Evolutionary conservation across 306 rosid species (phyloP).

Genomic region (Comarum palustre): DNA sequence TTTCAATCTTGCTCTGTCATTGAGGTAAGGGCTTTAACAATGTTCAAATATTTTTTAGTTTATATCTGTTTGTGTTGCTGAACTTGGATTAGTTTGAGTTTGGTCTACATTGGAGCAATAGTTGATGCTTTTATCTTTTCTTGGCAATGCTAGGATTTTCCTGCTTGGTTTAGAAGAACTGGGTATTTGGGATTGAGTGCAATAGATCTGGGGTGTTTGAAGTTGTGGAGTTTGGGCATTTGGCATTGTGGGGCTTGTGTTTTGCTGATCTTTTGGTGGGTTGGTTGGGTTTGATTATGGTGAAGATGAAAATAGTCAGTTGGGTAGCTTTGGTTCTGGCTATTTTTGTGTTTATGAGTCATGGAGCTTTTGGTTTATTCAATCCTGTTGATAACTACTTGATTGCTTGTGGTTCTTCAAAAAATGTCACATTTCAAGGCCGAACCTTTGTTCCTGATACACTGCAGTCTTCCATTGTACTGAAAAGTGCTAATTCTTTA

Average conservation of each 20-base stretch:
- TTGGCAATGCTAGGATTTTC: background rate
- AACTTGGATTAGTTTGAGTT: constrained; percentile 6
- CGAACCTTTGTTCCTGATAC: constrained; percentile 80
- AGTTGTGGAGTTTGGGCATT: constrained; percentile 6
- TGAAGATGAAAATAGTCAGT: constrained; percentile 47
- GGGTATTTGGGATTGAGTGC: constrained; percentile 19
- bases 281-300: constrained; percentile 21
- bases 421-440: constrained; percentile 56
- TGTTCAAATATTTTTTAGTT: background rate
- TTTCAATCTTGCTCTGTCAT: constrained; percentile 14
- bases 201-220: constrained; percentile 31
- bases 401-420: constrained; percentile 76
- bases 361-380: constrained; percentile 48
- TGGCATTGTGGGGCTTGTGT: constrained; percentile 16
- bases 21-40: constrained; percentile 30
- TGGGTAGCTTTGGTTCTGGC: constrained; percentile 42
- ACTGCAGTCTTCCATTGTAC: constrained; percentile 47
- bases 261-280: constrained; percentile 1
- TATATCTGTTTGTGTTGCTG: constrained; percentile 13
- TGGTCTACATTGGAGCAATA: constrained; percentile 19
- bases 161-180: constrained; percentile 1
- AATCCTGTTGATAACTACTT: constrained; percentile 71
- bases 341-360: constrained; percentile 32
- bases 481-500: constrained; percentile 49
- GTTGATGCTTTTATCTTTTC: background rate